phyloP scores from a whole-genome alignment of 257 asterid genomes.

The Echites panduratus region DNA sequence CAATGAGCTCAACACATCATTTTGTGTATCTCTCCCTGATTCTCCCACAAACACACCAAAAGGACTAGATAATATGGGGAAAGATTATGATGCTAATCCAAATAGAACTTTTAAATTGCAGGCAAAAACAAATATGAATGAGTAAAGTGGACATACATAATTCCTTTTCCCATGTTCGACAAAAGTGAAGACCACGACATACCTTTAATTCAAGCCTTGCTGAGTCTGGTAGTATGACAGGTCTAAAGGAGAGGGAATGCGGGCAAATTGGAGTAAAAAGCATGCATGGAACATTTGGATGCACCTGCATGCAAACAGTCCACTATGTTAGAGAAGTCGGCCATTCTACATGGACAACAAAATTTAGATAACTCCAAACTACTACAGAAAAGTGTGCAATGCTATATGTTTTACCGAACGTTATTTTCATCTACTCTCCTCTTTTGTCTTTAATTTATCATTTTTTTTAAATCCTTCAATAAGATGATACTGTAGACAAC shows the following conservation, averaged over 20 bases:
- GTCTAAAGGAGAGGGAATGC: slow-evolving; percentile 96
- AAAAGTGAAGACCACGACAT: slow-evolving; percentile 15
- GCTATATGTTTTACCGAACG: background rate
- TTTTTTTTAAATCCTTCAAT: background rate
- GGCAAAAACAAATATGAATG: background rate
- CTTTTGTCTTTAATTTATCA: background rate
- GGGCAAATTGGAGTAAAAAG: slow-evolving; percentile 98
- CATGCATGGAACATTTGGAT: slow-evolving; percentile 99
- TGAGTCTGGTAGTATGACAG: slow-evolving; percentile 98
- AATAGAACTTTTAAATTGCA: background rate
- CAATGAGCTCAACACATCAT: background rate
- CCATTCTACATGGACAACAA: background rate
- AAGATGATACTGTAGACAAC: too few relatives aligned
- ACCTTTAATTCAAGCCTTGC: slow-evolving; percentile 95
- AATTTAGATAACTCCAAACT: background rate
- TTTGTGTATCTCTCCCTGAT: background rate
- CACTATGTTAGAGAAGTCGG: background rate
- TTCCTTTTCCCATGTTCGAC: background rate
- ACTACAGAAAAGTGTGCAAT: background rate
- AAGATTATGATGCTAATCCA: background rate
- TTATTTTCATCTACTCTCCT: background rate
- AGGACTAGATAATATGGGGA: background rate
- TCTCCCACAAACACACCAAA: background rate
- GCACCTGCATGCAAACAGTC: slow-evolving; percentile 54
- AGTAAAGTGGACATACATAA: background rate